Base-by-base conservation (phyloP, 2,329 filamentous ascomycete species). In the Neopestalotiopsis sp. region DNA sequence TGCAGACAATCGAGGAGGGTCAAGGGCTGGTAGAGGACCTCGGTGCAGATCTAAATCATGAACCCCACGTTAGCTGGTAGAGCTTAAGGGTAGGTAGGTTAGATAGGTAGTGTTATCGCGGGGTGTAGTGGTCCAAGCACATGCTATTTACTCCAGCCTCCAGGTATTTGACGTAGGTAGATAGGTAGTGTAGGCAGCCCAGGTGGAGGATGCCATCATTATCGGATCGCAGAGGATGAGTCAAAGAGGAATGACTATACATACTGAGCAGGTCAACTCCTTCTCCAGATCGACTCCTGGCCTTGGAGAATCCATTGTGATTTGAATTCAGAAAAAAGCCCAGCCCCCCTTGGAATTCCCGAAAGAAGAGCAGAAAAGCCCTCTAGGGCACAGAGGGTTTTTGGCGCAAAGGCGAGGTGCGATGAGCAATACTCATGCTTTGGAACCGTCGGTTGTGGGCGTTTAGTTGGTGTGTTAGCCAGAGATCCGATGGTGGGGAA, bases 1-100 rank as follows among this genome's bases (percentile, higher is more conserved):
- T 97, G 94, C 59, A 97, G 89, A 79, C 94, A 97, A 84, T 97
- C 94, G 80, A 97, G 92, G 64, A 97, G 90, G 34, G 94, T 97
- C 72, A 97, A 87, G 42, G 95, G 94, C 80, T 97, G 93, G 82
- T 94, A 97, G 71, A 97, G 90, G 73, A 97, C 89, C 81, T 98
- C 96, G 75, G 95, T 97, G 85, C 96, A 99, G 77, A 99, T 99
- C 95, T 98, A 74, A 12, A 28, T 45, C 69, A 38, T 13, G 30
- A 42, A 12, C 38, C 56, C 59, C 49, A 65, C 61, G 53, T 67
- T 67, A 67, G 53, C 45, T 64, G 58, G n/a, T 65, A 62, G 45
- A 34, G n/a, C 32, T 62, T 66, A 67, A 56, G 24, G 24, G 24
- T 28, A 28, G 24, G 24, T 28, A 28, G 2, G 24, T 3, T 28